Evolutionary conservation across 805 yeast species (phyloP), one percentile per base, ranked within the genome.

Genomic region (Suhomyces sp.): DNA sequence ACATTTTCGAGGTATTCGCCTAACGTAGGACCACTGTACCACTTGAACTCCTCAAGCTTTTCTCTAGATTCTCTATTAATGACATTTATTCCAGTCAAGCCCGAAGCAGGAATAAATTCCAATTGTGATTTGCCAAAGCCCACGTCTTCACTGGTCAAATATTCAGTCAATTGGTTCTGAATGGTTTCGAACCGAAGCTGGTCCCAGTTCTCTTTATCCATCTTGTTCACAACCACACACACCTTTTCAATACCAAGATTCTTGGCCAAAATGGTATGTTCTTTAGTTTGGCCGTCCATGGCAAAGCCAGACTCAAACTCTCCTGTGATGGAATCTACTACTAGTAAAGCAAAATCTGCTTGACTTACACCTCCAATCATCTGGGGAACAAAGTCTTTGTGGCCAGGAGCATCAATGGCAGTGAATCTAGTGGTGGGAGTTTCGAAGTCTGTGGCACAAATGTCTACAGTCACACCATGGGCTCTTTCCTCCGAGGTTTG

Each of bases 401-500:
- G 96, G 0, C 96, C 96, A 0, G 96, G 96, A 0, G 96, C 91
- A 70, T 88, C 96, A 51, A 88, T 82, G 4, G 90, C 85, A 0
- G 90, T 84, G 64, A 85, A 87, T 47, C 77, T 69, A 5, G 84
- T 75, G 2, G 60, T 65, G 1, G 62, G 50, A 2, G 92, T 86
- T 59, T 83, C 87, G 55, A 88, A 85, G 40, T 76, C 73, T 7
- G 88, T 84, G 50, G 86, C 85, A 52, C 88, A 85, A 31, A 88
- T 82, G 62, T 88, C 96, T 23, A 88, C 84, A 2, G 96, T 88
- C 4, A 88, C 90, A 47, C 96, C 96, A 48, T 92, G 75, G 7
- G 73, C 56, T 57, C 96, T 77, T 68, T 88, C 96, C 64, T 88
- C 94, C 1, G 74, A 68, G 0, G 93, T 87, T 64, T 87, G 92